These are phyloP conservation scores for Coniochaeta sp. DNA, from an alignment of 2,329 filamentous ascomycete species.

Conservation along the genomic window DNA sequence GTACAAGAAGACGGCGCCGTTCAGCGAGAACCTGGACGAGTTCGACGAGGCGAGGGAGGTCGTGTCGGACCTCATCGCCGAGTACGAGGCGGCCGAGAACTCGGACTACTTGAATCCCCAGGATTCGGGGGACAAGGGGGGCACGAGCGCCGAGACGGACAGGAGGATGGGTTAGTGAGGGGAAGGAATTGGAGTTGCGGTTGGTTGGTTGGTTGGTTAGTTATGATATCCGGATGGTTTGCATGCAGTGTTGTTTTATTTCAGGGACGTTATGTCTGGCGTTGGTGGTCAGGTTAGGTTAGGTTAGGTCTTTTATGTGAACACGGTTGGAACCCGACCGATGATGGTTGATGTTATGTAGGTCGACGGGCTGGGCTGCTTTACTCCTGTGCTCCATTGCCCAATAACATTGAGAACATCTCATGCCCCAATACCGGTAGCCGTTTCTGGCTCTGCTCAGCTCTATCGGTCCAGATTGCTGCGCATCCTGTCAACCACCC, in stretches of 20 bases:
- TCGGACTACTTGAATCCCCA: conserved; percentile 82
- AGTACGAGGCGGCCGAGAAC: conserved; percentile 93
- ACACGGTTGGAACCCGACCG: too few species aligned
- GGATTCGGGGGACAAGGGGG: conserved; percentile 47
- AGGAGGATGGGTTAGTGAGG: conserved; percentile 33
- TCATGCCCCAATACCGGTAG: too few species aligned
- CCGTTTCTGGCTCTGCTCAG: too few species aligned
- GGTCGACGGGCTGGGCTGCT: too few species aligned
- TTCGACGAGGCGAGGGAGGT: conserved; percentile 94
- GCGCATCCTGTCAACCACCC: too few species aligned
- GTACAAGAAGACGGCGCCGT: conserved; percentile 93
- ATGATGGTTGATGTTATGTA: too few species aligned
- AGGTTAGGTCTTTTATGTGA: too few species aligned
- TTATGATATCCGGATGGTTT: not conserved
- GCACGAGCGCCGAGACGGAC: conserved; percentile 44
- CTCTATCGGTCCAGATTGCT: too few species aligned
- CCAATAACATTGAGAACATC: too few species aligned
- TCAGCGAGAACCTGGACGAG: conserved; percentile 83
- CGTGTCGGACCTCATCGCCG: conserved; percentile 80
- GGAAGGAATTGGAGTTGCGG: not conserved
- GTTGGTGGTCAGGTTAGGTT: not conserved
- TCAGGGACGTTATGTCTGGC: not conserved
- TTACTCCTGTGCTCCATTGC: too few species aligned
- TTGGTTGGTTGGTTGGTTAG: not conserved
- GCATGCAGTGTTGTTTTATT: not conserved